Conservation (phyloP, 1,139 yeast species). For the Debaryomyces udenii region DNA sequence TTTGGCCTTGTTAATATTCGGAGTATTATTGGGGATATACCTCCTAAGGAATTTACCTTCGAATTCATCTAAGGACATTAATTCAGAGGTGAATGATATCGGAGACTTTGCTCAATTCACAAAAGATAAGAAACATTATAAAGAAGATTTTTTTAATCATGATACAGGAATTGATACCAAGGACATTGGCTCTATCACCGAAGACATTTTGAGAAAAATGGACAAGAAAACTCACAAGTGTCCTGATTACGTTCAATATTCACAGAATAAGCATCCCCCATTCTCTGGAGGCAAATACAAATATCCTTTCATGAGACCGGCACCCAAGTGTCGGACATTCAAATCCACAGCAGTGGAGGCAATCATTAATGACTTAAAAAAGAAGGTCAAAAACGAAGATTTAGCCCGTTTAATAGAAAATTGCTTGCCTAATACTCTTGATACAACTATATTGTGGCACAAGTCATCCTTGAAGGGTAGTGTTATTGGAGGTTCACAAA, state of each 20-base stretch:
- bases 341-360: conserved; percentile 61
- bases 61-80: conserved; percentile 2
- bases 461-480: conserved; percentile 20
- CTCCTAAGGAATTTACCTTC: conserved; percentile 8
- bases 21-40: conserved; percentile 11
- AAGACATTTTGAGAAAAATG: conserved; percentile 20
- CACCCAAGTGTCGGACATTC: conserved; percentile 72
- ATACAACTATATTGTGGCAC: conserved; percentile 85
- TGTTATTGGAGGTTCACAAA: conserved; percentile 24
- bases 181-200: conserved; percentile 15
- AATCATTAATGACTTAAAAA: conserved; percentile 56
- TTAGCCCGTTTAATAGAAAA: conserved; percentile 77
- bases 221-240: conserved; percentile 30
- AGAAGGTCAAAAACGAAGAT: conserved; percentile 60
- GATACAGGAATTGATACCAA: not conserved
- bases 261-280: conserved; percentile 51
- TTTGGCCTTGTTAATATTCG: conserved; percentile 12
- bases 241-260: conserved; percentile 46
- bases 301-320: conserved; percentile 79
- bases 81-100: conserved; percentile 12
- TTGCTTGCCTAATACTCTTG: conserved; percentile 84
- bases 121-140: conserved; percentile 3
- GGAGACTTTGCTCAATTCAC: conserved; percentile 8
- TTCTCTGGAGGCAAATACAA: conserved; percentile 48
- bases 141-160: not conserved